Evolutionary conservation across 116 monocot species (phyloP).

Genomic region (Cymodocea nodosa): DNA sequence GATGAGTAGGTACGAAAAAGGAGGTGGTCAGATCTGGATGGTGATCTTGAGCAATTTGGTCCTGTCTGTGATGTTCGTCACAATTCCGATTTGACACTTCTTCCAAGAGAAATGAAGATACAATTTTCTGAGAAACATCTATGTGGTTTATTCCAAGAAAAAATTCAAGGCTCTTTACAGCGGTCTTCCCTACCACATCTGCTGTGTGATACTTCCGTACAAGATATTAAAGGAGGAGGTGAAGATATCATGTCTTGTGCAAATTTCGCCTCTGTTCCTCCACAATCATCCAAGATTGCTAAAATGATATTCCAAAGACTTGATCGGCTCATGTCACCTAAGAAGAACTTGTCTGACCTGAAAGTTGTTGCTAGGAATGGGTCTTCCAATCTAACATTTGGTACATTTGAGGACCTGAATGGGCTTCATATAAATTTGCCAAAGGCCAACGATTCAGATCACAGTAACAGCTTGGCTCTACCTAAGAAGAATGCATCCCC

Average conservation of each 20-base stretch:
- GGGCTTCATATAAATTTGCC: neutral
- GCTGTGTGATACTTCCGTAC: slow-evolving; percentile 5
- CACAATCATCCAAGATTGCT: slow-evolving; percentile 38
- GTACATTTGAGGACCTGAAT: neutral
- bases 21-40: neutral
- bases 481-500: neutral
- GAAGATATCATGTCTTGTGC: slow-evolving; percentile 8
- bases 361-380: neutral
- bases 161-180: slow-evolving; percentile 14
- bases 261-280: slow-evolving; percentile 18
- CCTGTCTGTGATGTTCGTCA: slow-evolving; percentile 41
- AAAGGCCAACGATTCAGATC: neutral
- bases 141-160: neutral
- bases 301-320: slow-evolving; percentile 41
- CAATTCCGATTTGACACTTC: slow-evolving; percentile 28
- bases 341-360: slow-evolving; percentile 14
- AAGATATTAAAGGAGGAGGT: slow-evolving; percentile 11
- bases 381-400: neutral
- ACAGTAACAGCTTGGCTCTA: neutral
- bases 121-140: too few species aligned
- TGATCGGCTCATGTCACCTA: slow-evolving; percentile 37
- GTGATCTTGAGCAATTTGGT: slow-evolving; percentile 25
- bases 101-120: slow-evolving; percentile 9
- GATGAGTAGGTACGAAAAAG: neutral
- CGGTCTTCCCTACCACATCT: slow-evolving; percentile 15